Percentiles rank a stretch among this genome's conserved stretches.
Conservation (phyloP, 371 early-diverging fungal genomes). For the Apophysomyces sp. region DNA sequence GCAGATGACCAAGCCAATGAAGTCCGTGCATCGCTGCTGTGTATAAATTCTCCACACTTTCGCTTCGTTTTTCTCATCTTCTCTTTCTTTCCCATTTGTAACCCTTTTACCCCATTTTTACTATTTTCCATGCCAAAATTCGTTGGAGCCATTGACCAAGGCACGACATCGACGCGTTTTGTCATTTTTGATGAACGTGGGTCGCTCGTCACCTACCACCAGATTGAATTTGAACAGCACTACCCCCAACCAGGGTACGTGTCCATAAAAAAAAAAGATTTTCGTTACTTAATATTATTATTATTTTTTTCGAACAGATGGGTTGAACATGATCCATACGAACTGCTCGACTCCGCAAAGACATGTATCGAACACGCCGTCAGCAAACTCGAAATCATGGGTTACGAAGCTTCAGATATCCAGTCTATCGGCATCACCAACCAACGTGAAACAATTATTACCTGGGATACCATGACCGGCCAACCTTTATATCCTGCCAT, state of each 20-base stretch:
- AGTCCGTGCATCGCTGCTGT: neutral
- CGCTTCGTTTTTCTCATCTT: neutral
- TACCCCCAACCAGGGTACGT: slow-evolving; percentile 81
- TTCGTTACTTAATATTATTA: neutral
- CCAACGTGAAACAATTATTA: slow-evolving; percentile 92
- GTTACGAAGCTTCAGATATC: slow-evolving; percentile 63
- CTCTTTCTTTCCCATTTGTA: neutral
- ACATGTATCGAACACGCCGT: slow-evolving; percentile 71
- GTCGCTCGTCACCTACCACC: slow-evolving; percentile 73
- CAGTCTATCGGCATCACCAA: slow-evolving; percentile 92
- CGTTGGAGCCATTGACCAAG: slow-evolving; percentile 94
- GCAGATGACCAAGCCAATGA: neutral
- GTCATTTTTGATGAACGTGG: slow-evolving; percentile 88
- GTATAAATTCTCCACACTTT: slow-evolving; percentile 6
- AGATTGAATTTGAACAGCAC: slow-evolving; percentile 81
- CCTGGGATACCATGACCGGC: slow-evolving; percentile 88
- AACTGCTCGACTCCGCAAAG: slow-evolving; percentile 71
- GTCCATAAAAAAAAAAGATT: neutral
- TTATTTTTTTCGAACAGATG: slow-evolving; percentile 53
- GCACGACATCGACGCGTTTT: slow-evolving; percentile 92
- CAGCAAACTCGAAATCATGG: slow-evolving; percentile 65
- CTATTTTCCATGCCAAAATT: slow-evolving; percentile 32
- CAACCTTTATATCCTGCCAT: slow-evolving; percentile 86
- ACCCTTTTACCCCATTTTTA: neutral
- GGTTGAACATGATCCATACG: slow-evolving; percentile 89